phyloP scores from a whole-genome alignment of 306 rosid genomes.

The Cucumis hystrix region DNA sequence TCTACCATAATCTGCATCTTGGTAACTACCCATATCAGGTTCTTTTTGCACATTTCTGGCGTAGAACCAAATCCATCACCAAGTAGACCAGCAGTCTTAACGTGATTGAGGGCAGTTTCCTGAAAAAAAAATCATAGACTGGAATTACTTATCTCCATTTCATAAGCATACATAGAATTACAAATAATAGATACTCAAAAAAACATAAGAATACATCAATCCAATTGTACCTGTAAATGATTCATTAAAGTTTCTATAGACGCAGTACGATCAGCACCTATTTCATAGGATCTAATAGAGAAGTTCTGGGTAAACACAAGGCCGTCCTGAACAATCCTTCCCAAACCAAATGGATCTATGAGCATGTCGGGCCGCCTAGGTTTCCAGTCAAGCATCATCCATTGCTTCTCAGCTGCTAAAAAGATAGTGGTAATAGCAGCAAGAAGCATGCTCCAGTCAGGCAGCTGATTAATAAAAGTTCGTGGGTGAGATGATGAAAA shows the following conservation, averaged over 20 bases:
- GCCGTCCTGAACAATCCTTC: conserved; percentile 93
- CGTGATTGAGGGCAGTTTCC: conserved; percentile 99
- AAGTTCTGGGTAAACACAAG: conserved; percentile 84
- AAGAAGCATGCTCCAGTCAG: conserved; percentile 99
- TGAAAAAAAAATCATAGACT: conserved; percentile 16
- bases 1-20: conserved; percentile 90
- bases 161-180: neutral
- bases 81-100: conserved; percentile 74
- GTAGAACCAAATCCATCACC: conserved; percentile 98
- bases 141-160: neutral
- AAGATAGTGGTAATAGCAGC: conserved; percentile 95
- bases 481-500: conserved; percentile 50
- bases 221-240: conserved; percentile 70
- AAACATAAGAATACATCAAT: neutral
- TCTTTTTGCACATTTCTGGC: conserved; percentile 87
- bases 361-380: conserved; percentile 90
- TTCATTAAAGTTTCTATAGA: conserved; percentile 95
- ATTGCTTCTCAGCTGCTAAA: conserved; percentile 98
- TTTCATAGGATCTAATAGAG: conserved; percentile 94
- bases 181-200: neutral
- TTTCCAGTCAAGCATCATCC: conserved; percentile 99
- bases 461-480: conserved; percentile 90
- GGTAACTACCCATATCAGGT: conserved; percentile 97
- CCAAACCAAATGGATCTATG: conserved; percentile 80
- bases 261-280: conserved; percentile 98